phyloP scores from a whole-genome alignment of 2,329 filamentous ascomycete genomes.

The Talaromyces pinophilus region DNA sequence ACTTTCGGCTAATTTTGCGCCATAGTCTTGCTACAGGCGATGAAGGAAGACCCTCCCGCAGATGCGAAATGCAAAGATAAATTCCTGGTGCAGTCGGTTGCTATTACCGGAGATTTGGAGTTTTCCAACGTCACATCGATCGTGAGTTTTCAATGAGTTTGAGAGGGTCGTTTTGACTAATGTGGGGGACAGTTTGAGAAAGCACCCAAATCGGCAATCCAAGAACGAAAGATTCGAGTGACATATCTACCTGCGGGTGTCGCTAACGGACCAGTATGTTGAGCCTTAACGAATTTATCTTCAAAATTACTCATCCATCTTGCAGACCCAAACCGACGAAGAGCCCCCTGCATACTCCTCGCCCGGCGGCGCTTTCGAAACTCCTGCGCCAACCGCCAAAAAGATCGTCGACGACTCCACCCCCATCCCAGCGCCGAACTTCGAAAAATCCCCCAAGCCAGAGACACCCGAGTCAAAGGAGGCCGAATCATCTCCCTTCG shows the following conservation, averaged over 20 bases:
- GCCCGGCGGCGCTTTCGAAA: slow-evolving; percentile 53
- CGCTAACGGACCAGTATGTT: slow-evolving; percentile 42
- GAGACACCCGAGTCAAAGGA: slow-evolving; percentile 41
- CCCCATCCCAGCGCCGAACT: slow-evolving; percentile 39
- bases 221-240: slow-evolving; percentile 96
- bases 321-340: slow-evolving; percentile 40
- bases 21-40: slow-evolving; percentile 88
- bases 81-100: slow-evolving; percentile 91
- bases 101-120: slow-evolving; percentile 80
- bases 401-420: slow-evolving; percentile 38
- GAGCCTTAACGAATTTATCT: not conserved
- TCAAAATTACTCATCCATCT: not conserved
- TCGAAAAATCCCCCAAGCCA: slow-evolving; percentile 41
- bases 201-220: slow-evolving; percentile 72
- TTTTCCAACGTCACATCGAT: slow-evolving; percentile 77
- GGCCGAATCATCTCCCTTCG: slow-evolving; percentile 48
- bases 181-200: slow-evolving; percentile 65
- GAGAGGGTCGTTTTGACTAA: not conserved
- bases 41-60: slow-evolving; percentile 87
- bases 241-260: slow-evolving; percentile 71
- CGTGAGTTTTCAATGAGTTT: slow-evolving; percentile 55
- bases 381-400: slow-evolving; percentile 49
- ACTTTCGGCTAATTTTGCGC: slow-evolving; percentile 29
- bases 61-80: slow-evolving; percentile 95
- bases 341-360: slow-evolving; percentile 59